Conservation (phyloP, 2,329 filamentous ascomycete species). For the Xylariaceae sp. region DNA sequence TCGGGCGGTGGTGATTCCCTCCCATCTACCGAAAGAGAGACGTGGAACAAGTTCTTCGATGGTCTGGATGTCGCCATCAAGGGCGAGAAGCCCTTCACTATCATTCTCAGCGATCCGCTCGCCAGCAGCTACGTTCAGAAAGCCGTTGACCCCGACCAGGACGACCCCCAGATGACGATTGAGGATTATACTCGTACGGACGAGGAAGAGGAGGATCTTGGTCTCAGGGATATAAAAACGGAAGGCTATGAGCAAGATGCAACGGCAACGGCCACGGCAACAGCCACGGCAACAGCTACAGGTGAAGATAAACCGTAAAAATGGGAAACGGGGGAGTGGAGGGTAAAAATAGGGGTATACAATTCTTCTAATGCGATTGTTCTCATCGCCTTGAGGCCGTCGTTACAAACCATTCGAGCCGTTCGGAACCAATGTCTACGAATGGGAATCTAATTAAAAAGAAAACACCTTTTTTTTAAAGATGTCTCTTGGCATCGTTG, state of each 20-base stretch:
- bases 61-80: constrained; percentile 71
- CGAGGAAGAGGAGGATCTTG: constrained; percentile 90
- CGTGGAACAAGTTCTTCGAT: constrained; percentile 78
- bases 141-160: constrained; percentile 62
- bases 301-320: neutral
- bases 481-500: no score
- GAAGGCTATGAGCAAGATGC: constrained; percentile 70
- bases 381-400: neutral
- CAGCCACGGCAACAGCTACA: neutral
- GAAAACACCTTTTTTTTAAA: no score
- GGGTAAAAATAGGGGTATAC: neutral
- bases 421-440: no score
- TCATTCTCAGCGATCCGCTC: constrained; percentile 80
- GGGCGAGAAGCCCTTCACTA: constrained; percentile 72
- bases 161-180: constrained; percentile 72
- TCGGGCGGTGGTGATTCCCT: constrained; percentile 71
- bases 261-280: constrained; percentile 1
- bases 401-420: no score
- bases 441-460: no score
- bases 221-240: constrained; percentile 85
- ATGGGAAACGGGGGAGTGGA: neutral
- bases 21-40: constrained; percentile 53
- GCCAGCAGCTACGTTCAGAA: constrained; percentile 94
- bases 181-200: constrained; percentile 83
- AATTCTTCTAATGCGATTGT: constrained; percentile 4